phyloP scores from a whole-genome alignment of 1,284 basidiomycete genomes.

The Mycosarcoma mackinlayi region DNA sequence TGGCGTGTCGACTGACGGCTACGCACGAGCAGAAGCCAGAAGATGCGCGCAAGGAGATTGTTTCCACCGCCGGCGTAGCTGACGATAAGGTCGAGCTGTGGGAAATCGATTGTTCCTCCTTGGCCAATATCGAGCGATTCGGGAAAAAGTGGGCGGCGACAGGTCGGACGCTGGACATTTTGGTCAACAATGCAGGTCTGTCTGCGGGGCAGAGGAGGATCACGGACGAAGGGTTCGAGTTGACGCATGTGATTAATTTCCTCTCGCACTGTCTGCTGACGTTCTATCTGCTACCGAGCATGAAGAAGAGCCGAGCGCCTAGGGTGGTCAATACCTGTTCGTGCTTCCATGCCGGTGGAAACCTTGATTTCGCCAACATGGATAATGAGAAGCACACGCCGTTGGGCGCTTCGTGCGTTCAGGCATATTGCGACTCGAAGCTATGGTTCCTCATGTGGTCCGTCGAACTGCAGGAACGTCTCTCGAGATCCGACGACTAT shows the following conservation, averaged over 20 bases:
- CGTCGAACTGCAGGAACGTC: conserved; percentile 54
- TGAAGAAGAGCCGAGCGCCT: conserved; percentile 37
- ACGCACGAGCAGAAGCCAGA: conserved; percentile 57
- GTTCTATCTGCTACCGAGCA: conserved; percentile 50
- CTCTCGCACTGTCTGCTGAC: conserved; percentile 55
- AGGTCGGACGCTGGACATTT: conserved; percentile 44
- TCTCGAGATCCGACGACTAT: conserved; percentile 47
- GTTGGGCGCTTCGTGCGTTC: conserved; percentile 40
- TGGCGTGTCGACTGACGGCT: conserved; percentile 56
- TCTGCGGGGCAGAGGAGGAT: conserved; percentile 13
- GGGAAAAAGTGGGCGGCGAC: conserved; percentile 34
- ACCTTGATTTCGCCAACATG: conserved; percentile 55
- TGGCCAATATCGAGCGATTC: conserved; percentile 44
- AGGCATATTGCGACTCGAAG: conserved; percentile 56
- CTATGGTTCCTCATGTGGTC: conserved; percentile 58
- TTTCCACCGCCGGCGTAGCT: conserved; percentile 10
- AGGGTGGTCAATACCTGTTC: conserved; percentile 59
- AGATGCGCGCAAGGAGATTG: conserved; percentile 39
- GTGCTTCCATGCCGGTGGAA: conserved; percentile 54
- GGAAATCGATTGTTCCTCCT: conserved; percentile 55
- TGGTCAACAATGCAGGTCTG: conserved; percentile 57
- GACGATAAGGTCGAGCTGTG: conserved; percentile 50
- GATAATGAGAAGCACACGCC: conserved; percentile 51
- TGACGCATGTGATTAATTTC: conserved; percentile 55
- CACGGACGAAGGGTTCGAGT: conserved; percentile 59